Base-by-base conservation (phyloP, 495 filamentous ascomycete species). In the Aspergillus diversus region DNA sequence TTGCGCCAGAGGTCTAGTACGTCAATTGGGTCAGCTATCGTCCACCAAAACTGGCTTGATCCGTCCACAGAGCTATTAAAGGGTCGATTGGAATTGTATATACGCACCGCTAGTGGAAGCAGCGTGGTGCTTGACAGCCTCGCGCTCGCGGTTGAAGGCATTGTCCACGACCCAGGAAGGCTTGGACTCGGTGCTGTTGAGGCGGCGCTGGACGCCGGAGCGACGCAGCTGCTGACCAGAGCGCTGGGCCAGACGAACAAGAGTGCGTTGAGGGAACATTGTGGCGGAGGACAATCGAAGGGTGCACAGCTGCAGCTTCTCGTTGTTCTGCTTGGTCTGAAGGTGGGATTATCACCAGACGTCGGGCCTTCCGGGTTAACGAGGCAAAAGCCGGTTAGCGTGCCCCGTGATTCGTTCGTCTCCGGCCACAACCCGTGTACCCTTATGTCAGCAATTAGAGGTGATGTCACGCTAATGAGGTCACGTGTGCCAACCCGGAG, bases 1-100 rank as follows among this genome's bases (percentile, higher is more conserved):
- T 94, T 97, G 78, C 87, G 87, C 93, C 93, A 97, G 66, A 95
- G 87, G 73, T 91, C 93, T 97, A 75, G 57, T 59, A 47, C 65
- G 59, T 50, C 69, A 75, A 43, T 71, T 73, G 65, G 62, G 70
- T 82, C 59, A 80, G 76, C 21, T 67, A 64, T 63, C 42, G 54
- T 33, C 42, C 33, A 56, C 42, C n/a, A 17, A 39, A 33, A 3
- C n/a, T 5, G 5, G 33, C 6, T 47, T 16, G n/a, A 11, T 27
- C 3, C 53, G n/a, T 5, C 13, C 35, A 56, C 56, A 33, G 21
- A 16, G 13, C 33, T 15, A 9, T 8, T 17, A 50, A n/a, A n/a
- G 33, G 32, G 21, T 21, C 59, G 60, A 53, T 63, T 53, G 5
- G 55, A 43, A 43, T 16, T 6, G 37, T 32, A 43, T 60, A 27